phyloP scores from a whole-genome alignment of 2,329 filamentous ascomycete species.

The Cercospora sojina region DNA sequence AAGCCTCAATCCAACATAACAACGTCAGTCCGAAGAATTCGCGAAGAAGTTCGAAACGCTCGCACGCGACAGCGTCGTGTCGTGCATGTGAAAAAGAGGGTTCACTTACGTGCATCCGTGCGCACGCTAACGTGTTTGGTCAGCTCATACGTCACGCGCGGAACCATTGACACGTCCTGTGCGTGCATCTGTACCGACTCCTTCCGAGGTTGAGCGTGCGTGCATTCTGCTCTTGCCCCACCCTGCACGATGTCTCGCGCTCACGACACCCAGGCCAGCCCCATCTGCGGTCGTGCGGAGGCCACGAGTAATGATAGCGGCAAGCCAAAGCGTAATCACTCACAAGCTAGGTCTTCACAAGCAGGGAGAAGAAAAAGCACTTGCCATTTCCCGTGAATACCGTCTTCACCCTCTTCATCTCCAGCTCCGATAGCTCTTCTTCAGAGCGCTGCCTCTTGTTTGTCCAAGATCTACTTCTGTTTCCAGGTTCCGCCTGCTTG shows the following conservation, averaged over 20 bases:
- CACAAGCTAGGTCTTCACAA: conserved; percentile 6
- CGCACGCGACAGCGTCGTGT: conserved; percentile 4
- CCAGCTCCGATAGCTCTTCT: not conserved
- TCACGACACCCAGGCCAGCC: not conserved
- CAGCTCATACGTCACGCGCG: not conserved
- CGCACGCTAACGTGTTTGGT: not conserved
- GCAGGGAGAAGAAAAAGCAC: not conserved
- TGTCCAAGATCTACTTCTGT: conserved; percentile 4
- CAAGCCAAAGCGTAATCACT: not conserved
- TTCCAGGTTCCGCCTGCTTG: not conserved
- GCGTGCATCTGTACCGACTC: conserved; percentile 5
- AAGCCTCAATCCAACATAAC: not conserved
- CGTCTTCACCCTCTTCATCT: not conserved
- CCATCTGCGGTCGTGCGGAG: conserved; percentile 5
- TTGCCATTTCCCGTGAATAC: not conserved
- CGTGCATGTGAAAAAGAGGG: conserved; percentile 14
- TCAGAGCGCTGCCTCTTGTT: not conserved
- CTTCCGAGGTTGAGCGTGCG: conserved; percentile 4
- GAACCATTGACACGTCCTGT: not conserved
- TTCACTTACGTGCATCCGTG: conserved; percentile 4
- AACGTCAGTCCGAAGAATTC: conserved; percentile 12
- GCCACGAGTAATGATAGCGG: not conserved
- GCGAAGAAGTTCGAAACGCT: conserved; percentile 11
- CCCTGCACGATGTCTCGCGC: conserved; percentile 1
- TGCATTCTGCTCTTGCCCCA: not conserved